Evolutionary conservation across 305 asterid genomes (phyloP).

Genomic region (Solanum hybrid): DNA sequence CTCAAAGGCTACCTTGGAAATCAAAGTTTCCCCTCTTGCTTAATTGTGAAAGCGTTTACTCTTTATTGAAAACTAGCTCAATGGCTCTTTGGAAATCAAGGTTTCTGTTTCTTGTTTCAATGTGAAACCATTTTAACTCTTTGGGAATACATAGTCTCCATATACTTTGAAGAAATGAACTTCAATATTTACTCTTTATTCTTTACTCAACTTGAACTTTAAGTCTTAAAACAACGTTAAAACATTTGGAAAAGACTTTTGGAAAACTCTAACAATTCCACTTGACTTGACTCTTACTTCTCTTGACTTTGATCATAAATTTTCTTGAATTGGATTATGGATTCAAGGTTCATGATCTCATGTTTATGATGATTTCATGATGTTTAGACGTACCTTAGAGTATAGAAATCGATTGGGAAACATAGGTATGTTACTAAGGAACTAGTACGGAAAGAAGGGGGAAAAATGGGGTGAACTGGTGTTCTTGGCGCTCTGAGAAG

Average conservation of each 20-base stretch:
- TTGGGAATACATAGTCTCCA: background rate
- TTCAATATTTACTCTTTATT: background rate
- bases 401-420: too few relatives aligned
- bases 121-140: too few relatives aligned
- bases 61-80: too few relatives aligned
- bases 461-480: background rate
- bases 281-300: background rate
- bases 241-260: background rate
- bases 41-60: too few relatives aligned
- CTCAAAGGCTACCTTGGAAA: background rate
- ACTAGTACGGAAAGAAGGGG: background rate
- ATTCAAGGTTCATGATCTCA: background rate
- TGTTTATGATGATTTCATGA: background rate
- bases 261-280: background rate
- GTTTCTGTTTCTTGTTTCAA: too few relatives aligned
- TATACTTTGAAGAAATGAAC: background rate
- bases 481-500: background rate
- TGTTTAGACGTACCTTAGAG: background rate
- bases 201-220: background rate
- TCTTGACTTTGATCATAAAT: background rate
- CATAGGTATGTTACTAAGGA: background rate
- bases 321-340: background rate
- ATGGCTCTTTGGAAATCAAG: too few relatives aligned
- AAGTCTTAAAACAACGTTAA: background rate
- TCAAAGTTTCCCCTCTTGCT: background rate